A percentile compares a stretch with the other conserved stretches of the same genome.
Evolutionary conservation across 106 monocot species (phyloP).

Genomic region (Dioscorea zingiberensis): DNA sequence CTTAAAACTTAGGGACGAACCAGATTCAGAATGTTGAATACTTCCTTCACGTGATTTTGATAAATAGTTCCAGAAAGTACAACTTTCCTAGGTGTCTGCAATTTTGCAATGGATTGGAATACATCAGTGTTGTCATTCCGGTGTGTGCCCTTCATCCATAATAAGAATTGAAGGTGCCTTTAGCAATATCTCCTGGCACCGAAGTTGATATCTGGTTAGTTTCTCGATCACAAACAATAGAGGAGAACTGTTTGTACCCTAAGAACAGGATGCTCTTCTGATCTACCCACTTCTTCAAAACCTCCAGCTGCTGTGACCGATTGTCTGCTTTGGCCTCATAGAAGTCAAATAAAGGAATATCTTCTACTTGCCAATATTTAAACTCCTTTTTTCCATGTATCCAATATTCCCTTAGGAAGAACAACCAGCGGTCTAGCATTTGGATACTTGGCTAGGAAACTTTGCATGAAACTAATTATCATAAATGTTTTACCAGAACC

Average conservation of each 20-base stretch:
- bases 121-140: slow-evolving; percentile 69
- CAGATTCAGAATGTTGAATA: slow-evolving; percentile 81
- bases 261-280: slow-evolving; percentile 51
- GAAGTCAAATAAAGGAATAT: slow-evolving; percentile 71
- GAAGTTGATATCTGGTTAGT: slow-evolving; percentile 29
- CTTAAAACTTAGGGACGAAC: slow-evolving; percentile 65
- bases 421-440: slow-evolving; percentile 61
- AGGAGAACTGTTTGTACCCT: slow-evolving; percentile 60
- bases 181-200: slow-evolving; percentile 58
- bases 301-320: slow-evolving; percentile 60
- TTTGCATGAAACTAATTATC: slow-evolving; percentile 91
- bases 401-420: slow-evolving; percentile 76
- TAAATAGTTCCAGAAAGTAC: slow-evolving; percentile 85
- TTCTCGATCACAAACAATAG: slow-evolving; percentile 34
- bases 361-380: slow-evolving; percentile 73
- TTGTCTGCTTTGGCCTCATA: slow-evolving; percentile 66
- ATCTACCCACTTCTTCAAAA: slow-evolving; percentile 63
- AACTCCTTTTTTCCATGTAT: slow-evolving; percentile 83
- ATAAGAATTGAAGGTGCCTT: slow-evolving; percentile 68
- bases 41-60: slow-evolving; percentile 80
- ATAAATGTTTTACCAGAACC: slow-evolving; percentile 94
- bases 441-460: slow-evolving; percentile 72
- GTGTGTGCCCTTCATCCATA: slow-evolving; percentile 87
- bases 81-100: slow-evolving; percentile 66
- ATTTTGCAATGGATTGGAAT: slow-evolving; percentile 46